A percentile compares a stretch with the other conserved stretches of the same genome.
These are phyloP conservation scores for Candida wancherniae DNA, from an alignment of 805 yeast species.

Conservation along the genomic window DNA sequence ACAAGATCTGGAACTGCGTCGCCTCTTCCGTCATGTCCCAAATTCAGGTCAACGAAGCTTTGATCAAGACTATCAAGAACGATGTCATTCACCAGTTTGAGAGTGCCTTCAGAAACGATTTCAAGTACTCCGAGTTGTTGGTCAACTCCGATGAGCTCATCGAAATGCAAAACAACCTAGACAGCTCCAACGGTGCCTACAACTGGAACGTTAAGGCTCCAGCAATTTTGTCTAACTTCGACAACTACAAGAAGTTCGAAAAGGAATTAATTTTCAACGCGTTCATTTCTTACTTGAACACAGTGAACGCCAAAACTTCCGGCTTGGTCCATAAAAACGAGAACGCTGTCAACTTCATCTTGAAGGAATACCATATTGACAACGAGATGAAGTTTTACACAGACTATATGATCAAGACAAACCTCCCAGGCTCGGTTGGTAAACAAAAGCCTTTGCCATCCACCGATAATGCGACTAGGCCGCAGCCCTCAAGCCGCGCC, in stretches of 20 bases:
- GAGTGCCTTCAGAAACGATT: slow-evolving; percentile 49
- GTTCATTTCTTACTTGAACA: slow-evolving; percentile 54
- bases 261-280: slow-evolving; percentile 55
- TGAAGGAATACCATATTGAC: slow-evolving; percentile 41
- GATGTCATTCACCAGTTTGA: slow-evolving; percentile 55
- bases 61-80: slow-evolving; percentile 42
- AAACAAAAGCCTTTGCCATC: slow-evolving; percentile 2
- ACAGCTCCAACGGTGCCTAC: slow-evolving; percentile 36
- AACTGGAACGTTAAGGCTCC: slow-evolving; percentile 81
- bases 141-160: slow-evolving; percentile 41
- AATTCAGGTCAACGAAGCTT: slow-evolving; percentile 44
- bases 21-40: slow-evolving; percentile 47
- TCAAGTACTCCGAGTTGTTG: slow-evolving; percentile 52
- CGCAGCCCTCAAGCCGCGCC: slow-evolving; percentile 3
- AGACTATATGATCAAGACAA: slow-evolving; percentile 26
- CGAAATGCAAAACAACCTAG: slow-evolving; percentile 30
- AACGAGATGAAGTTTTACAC: slow-evolving; percentile 36
- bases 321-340: slow-evolving; percentile 44
- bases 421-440: slow-evolving; percentile 5
- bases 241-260: slow-evolving; percentile 61
- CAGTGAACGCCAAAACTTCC: slow-evolving; percentile 22
- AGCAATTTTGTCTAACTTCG: slow-evolving; percentile 67
- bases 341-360: slow-evolving; percentile 56
- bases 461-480: slow-evolving; percentile 1
- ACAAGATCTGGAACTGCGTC: slow-evolving; percentile 44